Conservation (phyloP, 768 basidiomycete genomes). For the Tulasnella sp. region DNA sequence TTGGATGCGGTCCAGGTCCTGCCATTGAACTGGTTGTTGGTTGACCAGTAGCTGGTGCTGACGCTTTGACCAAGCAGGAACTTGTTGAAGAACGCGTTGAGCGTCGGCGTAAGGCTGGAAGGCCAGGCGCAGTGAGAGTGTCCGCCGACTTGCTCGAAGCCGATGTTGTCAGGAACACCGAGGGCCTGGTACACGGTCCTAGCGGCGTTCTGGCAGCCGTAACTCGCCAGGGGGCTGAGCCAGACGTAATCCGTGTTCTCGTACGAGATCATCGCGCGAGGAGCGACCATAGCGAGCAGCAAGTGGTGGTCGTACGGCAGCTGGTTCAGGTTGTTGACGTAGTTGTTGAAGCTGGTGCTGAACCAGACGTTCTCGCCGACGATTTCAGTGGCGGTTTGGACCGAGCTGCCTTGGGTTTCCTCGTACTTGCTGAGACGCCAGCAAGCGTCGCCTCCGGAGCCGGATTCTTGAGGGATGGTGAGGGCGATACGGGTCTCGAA, state of each 20-base stretch:
- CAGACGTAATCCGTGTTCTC: slow-evolving; percentile 56
- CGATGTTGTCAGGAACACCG: slow-evolving; percentile 46
- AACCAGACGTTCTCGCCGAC: slow-evolving; percentile 62
- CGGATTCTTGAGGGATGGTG: slow-evolving; percentile 61
- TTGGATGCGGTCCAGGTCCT: slow-evolving; percentile 40
- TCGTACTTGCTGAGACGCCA: slow-evolving; percentile 56
- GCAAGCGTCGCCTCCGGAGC: slow-evolving; percentile 56
- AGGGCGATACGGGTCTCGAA: slow-evolving; percentile 56
- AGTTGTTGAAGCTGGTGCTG: slow-evolving; percentile 48
- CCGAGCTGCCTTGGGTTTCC: slow-evolving; percentile 42
- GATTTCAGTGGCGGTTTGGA: slow-evolving; percentile 57
- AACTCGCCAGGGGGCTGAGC: slow-evolving; percentile 50
- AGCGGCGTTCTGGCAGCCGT: slow-evolving; percentile 51
- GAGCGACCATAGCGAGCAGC: slow-evolving; percentile 54
- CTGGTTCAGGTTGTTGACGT: slow-evolving; percentile 43
- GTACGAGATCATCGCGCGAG: slow-evolving; percentile 50
- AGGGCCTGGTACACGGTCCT: slow-evolving; percentile 51
- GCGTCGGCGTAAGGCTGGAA: slow-evolving; percentile 41
- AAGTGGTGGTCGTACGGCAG: slow-evolving; percentile 61
- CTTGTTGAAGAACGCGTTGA: slow-evolving; percentile 54
- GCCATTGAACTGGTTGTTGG: slow-evolving; percentile 42
- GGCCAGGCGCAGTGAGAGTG: slow-evolving; percentile 58
- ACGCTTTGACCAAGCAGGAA: slow-evolving; percentile 49
- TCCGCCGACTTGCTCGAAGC: slow-evolving; percentile 52
- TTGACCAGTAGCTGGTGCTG: slow-evolving; percentile 41